Conservation (phyloP, 441 rosid species). For the Jatropha podagrica region DNA sequence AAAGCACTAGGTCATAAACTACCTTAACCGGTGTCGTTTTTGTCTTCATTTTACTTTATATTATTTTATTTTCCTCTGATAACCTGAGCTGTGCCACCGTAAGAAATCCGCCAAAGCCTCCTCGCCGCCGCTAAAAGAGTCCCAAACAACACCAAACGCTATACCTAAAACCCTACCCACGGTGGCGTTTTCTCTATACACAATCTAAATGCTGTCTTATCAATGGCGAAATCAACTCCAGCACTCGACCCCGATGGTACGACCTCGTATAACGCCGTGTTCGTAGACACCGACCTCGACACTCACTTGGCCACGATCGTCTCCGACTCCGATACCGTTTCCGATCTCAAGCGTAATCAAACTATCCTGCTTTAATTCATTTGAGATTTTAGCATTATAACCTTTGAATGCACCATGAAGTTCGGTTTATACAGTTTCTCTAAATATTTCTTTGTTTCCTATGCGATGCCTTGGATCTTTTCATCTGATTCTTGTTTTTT, state of each 20-base stretch:
- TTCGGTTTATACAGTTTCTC: not conserved
- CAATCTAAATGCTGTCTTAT: not conserved
- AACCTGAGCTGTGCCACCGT: not conserved
- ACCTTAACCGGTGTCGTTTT: not conserved
- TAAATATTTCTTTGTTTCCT: not conserved
- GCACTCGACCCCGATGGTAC: constrained; percentile 25
- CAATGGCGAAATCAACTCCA: constrained; percentile 22
- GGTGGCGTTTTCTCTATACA: not conserved
- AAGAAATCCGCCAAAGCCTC: not conserved
- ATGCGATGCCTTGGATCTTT: not conserved
- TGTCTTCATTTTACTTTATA: not conserved
- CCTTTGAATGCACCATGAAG: not conserved
- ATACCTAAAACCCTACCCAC: constrained; percentile 7
- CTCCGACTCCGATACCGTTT: constrained; percentile 48
- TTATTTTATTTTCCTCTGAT: not conserved
- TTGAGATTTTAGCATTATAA: not conserved
- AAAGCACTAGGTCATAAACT: too few relatives aligned
- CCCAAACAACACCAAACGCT: not conserved
- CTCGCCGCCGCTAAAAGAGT: not conserved
- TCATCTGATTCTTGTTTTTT: not conserved
- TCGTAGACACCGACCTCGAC: constrained; percentile 52
- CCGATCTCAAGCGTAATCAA: constrained; percentile 50
- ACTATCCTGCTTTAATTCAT: not conserved
- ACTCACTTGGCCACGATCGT: constrained; percentile 53
- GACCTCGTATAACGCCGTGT: constrained; percentile 28